Evolutionary conservation across 495 filamentous ascomycete genomes (phyloP).

Genomic region (Xylaria venustula): DNA sequence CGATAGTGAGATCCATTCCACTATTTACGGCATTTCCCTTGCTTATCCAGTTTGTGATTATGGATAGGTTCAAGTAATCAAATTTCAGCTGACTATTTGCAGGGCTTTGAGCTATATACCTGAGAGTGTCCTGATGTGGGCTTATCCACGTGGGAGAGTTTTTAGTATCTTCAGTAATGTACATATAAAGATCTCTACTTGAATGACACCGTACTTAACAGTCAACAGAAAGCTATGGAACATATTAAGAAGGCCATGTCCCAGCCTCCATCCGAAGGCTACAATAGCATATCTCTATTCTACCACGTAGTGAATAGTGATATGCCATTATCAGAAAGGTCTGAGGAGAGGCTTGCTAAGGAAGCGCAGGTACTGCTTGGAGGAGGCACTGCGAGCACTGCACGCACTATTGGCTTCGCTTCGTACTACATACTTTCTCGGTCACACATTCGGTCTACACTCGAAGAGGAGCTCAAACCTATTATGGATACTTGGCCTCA

Average conservation of each 20-base stretch:
- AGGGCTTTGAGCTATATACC: too few species aligned
- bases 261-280: too few species aligned
- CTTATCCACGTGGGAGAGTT: too few species aligned
- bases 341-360: slow-evolving; percentile 21
- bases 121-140: neutral
- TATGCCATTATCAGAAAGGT: slow-evolving; percentile 29
- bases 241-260: too few species aligned
- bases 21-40: slow-evolving; percentile 19
- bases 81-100: too few species aligned
- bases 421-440: slow-evolving; percentile 3
- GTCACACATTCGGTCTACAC: neutral
- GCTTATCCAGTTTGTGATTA: slow-evolving; percentile 10
- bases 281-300: too few species aligned
- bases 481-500: slow-evolving; percentile 22
- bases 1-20: slow-evolving; percentile 6
- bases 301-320: slow-evolving; percentile 25
- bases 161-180: too few species aligned
- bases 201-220: too few species aligned
- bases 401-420: slow-evolving; percentile 23
- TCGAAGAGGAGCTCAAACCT: neutral
- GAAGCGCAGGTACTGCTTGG: slow-evolving; percentile 28
- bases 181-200: too few species aligned
- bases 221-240: too few species aligned
- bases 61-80: too few species aligned
- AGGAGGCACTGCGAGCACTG: slow-evolving; percentile 24